phyloP scores from a whole-genome alignment of 2,329 filamentous ascomycete species.

The Aureobasidium sp. region DNA sequence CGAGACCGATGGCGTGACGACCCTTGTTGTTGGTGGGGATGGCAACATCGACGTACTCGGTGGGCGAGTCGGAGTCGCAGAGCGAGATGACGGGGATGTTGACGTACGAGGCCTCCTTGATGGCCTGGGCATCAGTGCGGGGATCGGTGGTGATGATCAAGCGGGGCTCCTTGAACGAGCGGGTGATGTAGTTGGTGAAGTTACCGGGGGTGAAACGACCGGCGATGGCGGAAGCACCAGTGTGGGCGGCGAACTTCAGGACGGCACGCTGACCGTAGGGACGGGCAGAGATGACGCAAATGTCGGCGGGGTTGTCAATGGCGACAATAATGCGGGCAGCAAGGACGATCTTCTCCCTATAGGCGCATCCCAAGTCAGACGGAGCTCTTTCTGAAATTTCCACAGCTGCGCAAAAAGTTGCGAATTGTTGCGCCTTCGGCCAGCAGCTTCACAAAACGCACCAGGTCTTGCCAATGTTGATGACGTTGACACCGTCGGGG shows the following conservation, averaged over 20 bases:
- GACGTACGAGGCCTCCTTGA: slow-evolving; percentile 99
- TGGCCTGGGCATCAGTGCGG: slow-evolving; percentile 98
- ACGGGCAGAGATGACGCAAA: slow-evolving; percentile 98
- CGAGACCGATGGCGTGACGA: slow-evolving; percentile 93
- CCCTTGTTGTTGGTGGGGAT: slow-evolving; percentile 99
- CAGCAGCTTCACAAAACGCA: slow-evolving; percentile 45
- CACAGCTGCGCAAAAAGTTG: slow-evolving; percentile 4
- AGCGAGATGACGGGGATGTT: slow-evolving; percentile 99
- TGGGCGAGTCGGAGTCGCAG: slow-evolving; percentile 98
- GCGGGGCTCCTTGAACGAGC: slow-evolving; percentile 99
- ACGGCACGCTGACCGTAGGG: slow-evolving; percentile 99
- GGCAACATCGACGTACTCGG: slow-evolving; percentile 98
- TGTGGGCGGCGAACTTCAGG: slow-evolving; percentile 99
- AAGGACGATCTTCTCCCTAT: slow-evolving; percentile 98
- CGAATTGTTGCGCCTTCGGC: background rate
- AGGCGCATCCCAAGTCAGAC: slow-evolving; percentile 1
- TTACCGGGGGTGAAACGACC: slow-evolving; percentile 99
- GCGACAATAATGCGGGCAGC: slow-evolving; percentile 98
- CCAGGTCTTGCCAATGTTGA: slow-evolving; percentile 99
- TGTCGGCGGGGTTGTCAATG: slow-evolving; percentile 98
- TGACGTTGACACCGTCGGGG: slow-evolving; percentile 93
- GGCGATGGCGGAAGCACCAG: slow-evolving; percentile 93
- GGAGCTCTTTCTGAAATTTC: slow-evolving; percentile 3
- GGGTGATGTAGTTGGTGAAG: slow-evolving; percentile 99
- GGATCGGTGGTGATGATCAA: slow-evolving; percentile 99